Evolutionary conservation across 305 asterid species (phyloP).

Genomic region (Solanum hybrid): DNA sequence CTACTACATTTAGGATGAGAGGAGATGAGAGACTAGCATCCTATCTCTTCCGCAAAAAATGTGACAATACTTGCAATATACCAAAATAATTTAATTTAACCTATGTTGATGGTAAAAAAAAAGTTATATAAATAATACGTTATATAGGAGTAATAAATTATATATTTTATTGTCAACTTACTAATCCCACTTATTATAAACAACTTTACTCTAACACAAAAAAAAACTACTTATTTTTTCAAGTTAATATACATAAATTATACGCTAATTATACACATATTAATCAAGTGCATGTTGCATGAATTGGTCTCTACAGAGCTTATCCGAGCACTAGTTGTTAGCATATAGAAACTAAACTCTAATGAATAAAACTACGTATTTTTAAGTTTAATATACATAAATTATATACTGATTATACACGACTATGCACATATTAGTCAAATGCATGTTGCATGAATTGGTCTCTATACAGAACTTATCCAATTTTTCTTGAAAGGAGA

Average conservation of each 20-base stretch:
- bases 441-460: background rate
- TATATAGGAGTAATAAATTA: background rate
- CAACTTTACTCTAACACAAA: background rate
- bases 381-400: background rate
- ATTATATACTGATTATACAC: background rate
- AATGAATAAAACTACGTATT: background rate
- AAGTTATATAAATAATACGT: background rate
- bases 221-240: background rate
- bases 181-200: background rate
- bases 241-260: background rate
- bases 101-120: background rate
- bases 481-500: background rate
- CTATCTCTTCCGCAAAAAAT: background rate
- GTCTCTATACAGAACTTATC: background rate
- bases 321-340: background rate
- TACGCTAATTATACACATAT: background rate
- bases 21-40: background rate
- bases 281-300: background rate
- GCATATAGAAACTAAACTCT: background rate
- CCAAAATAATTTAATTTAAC: background rate
- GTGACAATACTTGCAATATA: background rate
- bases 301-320: background rate
- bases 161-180: background rate
- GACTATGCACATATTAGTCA: background rate
- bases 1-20: background rate